Evolutionary conservation across 2,329 filamentous ascomycete species (phyloP).

Genomic region (Neofusicoccum parvum): DNA sequence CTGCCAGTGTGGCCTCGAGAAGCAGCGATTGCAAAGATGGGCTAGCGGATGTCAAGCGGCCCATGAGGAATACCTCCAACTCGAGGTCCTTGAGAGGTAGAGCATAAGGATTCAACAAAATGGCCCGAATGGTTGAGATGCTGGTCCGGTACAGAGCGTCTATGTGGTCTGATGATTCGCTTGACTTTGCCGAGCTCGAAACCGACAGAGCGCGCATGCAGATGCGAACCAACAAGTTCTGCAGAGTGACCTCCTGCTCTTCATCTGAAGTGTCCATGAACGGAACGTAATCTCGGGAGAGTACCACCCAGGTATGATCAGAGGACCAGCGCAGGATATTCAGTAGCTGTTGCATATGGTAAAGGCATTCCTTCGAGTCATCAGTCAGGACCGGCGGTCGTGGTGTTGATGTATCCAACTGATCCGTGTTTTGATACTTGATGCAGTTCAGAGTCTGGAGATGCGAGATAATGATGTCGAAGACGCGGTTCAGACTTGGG

Average conservation of each 20-base stretch:
- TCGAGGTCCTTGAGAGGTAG: slow-evolving; percentile 62
- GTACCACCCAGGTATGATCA: slow-evolving; percentile 68
- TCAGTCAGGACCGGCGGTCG: slow-evolving; percentile 42
- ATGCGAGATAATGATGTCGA: slow-evolving; percentile 38
- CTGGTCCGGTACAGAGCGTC: slow-evolving; percentile 71
- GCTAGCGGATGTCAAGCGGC: slow-evolving; percentile 60
- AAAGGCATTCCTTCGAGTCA: slow-evolving; percentile 75
- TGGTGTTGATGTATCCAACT: slow-evolving; percentile 25
- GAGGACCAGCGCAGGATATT: slow-evolving; percentile 71
- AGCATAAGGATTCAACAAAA: slow-evolving; percentile 66
- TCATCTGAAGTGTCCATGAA: slow-evolving; percentile 49
- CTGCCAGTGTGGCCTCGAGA: slow-evolving; percentile 74
- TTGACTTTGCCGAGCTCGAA: slow-evolving; percentile 5
- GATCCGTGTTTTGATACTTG: slow-evolving; percentile 16
- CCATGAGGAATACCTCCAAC: slow-evolving; percentile 71
- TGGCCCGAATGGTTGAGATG: slow-evolving; percentile 65
- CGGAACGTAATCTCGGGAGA: slow-evolving; percentile 64
- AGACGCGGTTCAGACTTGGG: slow-evolving; percentile 54
- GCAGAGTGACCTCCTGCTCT: slow-evolving; percentile 58
- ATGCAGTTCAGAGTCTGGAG: slow-evolving; percentile 37
- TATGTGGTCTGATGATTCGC: slow-evolving; percentile 39
- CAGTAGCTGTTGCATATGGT: slow-evolving; percentile 74
- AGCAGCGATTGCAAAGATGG: slow-evolving; percentile 75
- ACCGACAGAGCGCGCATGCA: slow-evolving; percentile 65
- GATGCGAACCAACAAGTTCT: slow-evolving; percentile 68